phyloP scores from a whole-genome alignment of 495 filamentous ascomycete species.

The Viridothelium virens region DNA sequence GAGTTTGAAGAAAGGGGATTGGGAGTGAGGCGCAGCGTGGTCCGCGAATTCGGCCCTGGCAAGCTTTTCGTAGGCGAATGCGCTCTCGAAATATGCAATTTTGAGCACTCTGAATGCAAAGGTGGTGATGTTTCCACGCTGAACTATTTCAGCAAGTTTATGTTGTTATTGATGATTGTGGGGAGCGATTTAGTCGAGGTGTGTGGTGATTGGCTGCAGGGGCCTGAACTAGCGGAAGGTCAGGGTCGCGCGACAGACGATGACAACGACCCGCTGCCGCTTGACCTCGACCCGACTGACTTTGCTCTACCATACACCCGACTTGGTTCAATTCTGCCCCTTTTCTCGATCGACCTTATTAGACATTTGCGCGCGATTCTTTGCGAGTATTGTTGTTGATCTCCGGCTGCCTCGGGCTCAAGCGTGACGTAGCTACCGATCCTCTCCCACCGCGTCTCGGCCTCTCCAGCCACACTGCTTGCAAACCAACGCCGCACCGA shows the following conservation, averaged over 20 bases:
- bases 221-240: neutral
- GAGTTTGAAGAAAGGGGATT: neutral
- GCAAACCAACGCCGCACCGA: neutral
- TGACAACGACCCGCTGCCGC: neutral
- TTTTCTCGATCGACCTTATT: neutral
- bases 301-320: neutral
- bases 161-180: neutral
- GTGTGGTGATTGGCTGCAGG: neutral
- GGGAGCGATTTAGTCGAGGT: neutral
- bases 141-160: neutral
- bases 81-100: neutral
- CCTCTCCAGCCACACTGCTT: neutral
- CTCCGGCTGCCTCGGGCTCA: too few species aligned
- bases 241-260: neutral
- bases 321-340: neutral
- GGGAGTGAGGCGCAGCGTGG: neutral
- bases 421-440: neutral
- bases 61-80: neutral
- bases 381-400: neutral
- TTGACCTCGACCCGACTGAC: neutral
- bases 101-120: neutral
- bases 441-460: neutral
- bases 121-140: neutral
- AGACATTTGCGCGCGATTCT: neutral
- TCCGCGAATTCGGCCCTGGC: neutral